phyloP scores from a whole-genome alignment of 2,329 filamentous ascomycete genomes.

The Fusarium coffeatum region DNA sequence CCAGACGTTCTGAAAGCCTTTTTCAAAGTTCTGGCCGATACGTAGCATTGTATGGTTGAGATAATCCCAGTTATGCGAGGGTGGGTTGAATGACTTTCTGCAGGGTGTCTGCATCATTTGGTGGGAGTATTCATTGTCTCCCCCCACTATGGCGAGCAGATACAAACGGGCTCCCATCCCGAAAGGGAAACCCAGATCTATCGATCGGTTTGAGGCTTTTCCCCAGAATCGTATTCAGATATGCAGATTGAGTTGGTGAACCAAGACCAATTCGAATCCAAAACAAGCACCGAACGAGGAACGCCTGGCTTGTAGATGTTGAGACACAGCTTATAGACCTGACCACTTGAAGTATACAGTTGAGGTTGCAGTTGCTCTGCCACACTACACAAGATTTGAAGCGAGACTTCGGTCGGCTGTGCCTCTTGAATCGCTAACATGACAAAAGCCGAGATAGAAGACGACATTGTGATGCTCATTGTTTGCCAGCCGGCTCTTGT shows the following conservation, averaged over 20 bases:
- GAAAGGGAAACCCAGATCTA: conserved; percentile 29
- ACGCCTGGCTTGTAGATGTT: neutral
- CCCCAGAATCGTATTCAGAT: conserved; percentile 31
- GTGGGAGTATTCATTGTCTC: conserved; percentile 30
- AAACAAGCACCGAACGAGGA: conserved; percentile 24
- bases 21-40: conserved; percentile 22
- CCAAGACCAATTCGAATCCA: conserved; percentile 19
- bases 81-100: conserved; percentile 14
- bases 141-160: conserved; percentile 7
- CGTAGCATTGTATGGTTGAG: conserved; percentile 25
- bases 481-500: conserved; percentile 31
- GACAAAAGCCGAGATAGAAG: conserved; percentile 13
- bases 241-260: conserved; percentile 13
- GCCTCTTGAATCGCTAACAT: conserved; percentile 2
- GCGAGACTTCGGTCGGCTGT: conserved; percentile 22
- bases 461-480: neutral
- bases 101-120: conserved; percentile 31
- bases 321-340: conserved; percentile 13
- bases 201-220: conserved; percentile 29
- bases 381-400: conserved; percentile 24
- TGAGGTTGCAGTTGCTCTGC: conserved; percentile 10
- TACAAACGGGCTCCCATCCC: conserved; percentile 24
- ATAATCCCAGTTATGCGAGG: conserved; percentile 24
- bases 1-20: conserved; percentile 32
- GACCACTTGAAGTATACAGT: conserved; percentile 5